These are phyloP conservation scores for Mortierella sp. DNA, from an alignment of 371 early-diverging fungal species.

Conservation along the genomic window DNA sequence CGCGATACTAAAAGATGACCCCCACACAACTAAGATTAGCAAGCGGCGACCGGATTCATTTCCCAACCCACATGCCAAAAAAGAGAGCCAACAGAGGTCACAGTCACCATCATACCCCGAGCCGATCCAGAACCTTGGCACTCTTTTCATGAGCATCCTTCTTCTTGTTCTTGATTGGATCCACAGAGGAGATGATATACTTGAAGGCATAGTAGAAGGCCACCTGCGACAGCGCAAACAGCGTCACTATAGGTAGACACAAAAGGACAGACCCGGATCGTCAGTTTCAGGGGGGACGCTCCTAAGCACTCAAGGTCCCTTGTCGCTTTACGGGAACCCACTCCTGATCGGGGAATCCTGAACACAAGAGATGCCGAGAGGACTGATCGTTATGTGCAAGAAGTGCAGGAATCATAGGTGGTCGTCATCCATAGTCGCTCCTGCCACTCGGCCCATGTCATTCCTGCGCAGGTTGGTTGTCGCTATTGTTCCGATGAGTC, in stretches of 20 bases:
- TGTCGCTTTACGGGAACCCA: no score
- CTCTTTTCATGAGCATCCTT: conserved; percentile 80
- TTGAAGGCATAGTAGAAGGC: conserved; percentile 89
- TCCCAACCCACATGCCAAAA: no score
- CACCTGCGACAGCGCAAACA: conserved; percentile 85
- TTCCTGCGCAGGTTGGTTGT: not conserved
- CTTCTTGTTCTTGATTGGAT: conserved; percentile 79
- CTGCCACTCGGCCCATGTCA: no score
- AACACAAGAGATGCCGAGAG: not conserved
- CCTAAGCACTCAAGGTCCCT: no score
- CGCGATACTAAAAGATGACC: conserved; percentile 57
- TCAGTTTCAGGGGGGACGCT: not conserved
- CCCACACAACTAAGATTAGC: not conserved
- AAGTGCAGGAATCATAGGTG: not conserved
- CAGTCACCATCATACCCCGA: conserved; percentile 83
- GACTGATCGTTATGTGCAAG: not conserved
- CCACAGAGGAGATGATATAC: conserved; percentile 76
- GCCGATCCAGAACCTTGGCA: conserved; percentile 72
- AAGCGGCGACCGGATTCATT: not conserved
- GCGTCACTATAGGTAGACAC: conserved; percentile 59
- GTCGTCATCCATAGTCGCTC: no score
- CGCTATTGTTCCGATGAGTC: not conserved
- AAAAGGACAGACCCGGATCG: not conserved
- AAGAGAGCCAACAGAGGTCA: no score
- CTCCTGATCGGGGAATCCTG: no score